Percentiles rank a stretch among this genome's conserved stretches.
Conservation (phyloP, 768 basidiomycete species). For the Lentinula sp. region DNA sequence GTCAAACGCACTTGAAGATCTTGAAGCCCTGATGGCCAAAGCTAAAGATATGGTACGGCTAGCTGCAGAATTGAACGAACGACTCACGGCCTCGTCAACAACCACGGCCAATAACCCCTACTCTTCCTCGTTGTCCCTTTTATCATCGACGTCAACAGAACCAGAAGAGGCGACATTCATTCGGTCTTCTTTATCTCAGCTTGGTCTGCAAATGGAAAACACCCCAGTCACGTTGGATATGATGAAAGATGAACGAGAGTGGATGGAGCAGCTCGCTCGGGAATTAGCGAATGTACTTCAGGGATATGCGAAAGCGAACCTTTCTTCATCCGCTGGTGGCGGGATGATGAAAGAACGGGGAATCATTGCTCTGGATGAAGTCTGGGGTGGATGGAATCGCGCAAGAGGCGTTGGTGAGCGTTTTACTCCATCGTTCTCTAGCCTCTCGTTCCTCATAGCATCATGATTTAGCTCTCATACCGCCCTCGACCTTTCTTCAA, state of each 20-base stretch:
- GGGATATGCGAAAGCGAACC: constrained; percentile 15
- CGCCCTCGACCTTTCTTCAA: constrained; percentile 81
- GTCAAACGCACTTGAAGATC: constrained; percentile 73
- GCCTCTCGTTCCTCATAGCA: not conserved
- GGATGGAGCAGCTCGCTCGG: constrained; percentile 73
- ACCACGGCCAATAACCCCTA: constrained; percentile 2
- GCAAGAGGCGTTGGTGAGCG: constrained; percentile 82
- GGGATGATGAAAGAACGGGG: constrained; percentile 79
- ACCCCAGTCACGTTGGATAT: constrained; percentile 86
- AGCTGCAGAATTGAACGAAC: constrained; percentile 83
- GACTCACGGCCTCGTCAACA: constrained; percentile 46
- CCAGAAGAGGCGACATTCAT: constrained; percentile 86
- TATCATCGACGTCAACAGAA: constrained; percentile 36
- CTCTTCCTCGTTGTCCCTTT: constrained; percentile 18
- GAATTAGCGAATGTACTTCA: constrained; percentile 77
- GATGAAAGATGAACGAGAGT: constrained; percentile 74
- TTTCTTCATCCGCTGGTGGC: constrained; percentile 16
- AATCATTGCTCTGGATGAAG: constrained; percentile 84
- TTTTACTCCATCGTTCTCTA: not conserved
- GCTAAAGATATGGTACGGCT: constrained; percentile 90
- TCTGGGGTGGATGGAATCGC: constrained; percentile 94
- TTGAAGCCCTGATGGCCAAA: constrained; percentile 87
- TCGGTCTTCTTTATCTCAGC: constrained; percentile 80
- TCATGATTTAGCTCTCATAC: constrained; percentile 57
- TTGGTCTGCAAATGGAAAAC: constrained; percentile 75